Percentiles rank a stretch among this genome's conserved stretches.
Conservation (phyloP, 2,329 filamentous ascomycete genomes). For the Coccinonectria pachysandricola region DNA sequence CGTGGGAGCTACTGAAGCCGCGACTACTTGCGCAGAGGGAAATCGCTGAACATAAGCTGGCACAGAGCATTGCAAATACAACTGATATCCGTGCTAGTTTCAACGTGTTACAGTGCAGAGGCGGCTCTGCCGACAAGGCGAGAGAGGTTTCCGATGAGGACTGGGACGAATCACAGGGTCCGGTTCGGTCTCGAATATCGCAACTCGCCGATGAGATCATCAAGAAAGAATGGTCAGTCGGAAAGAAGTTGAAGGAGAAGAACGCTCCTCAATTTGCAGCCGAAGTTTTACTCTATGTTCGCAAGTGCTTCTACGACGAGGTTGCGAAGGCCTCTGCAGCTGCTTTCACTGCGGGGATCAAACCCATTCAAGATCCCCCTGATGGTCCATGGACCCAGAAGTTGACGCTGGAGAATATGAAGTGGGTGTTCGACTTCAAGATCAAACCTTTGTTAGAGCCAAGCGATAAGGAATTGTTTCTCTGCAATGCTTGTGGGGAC, state of each 20-base stretch:
- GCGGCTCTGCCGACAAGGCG: conserved; percentile 3
- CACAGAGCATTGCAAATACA: conserved; percentile 24
- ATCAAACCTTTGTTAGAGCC: conserved; percentile 59
- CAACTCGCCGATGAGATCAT: conserved; percentile 63
- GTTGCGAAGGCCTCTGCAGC: conserved; percentile 42
- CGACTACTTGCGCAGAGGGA: conserved; percentile 56
- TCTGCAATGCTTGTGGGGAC: conserved; percentile 59
- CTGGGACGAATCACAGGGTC: conserved; percentile 61
- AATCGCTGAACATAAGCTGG: conserved; percentile 50
- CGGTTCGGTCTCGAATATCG: conserved; percentile 54
- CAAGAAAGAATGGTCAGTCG: conserved; percentile 52
- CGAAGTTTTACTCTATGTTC: conserved; percentile 58
- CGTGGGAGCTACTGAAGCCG: conserved; percentile 60
- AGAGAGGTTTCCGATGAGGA: conserved; percentile 53
- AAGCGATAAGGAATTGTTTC: conserved; percentile 61
- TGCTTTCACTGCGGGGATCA: conserved; percentile 33
- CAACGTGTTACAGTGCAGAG: conserved; percentile 1
- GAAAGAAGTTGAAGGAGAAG: conserved; percentile 51
- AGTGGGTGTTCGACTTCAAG: conserved; percentile 71
- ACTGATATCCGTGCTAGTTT: conserved; percentile 25
- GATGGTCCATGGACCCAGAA: conserved; percentile 47
- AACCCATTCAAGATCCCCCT: conserved; percentile 36
- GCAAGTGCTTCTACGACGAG: conserved; percentile 54
- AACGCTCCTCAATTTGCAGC: conserved; percentile 60
- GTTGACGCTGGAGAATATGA: conserved; percentile 75